Evolutionary conservation across 2,329 filamentous ascomycete species (phyloP), one percentile per base, ranked within the genome.

Genomic region (Purpureocillium lavendulum): DNA sequence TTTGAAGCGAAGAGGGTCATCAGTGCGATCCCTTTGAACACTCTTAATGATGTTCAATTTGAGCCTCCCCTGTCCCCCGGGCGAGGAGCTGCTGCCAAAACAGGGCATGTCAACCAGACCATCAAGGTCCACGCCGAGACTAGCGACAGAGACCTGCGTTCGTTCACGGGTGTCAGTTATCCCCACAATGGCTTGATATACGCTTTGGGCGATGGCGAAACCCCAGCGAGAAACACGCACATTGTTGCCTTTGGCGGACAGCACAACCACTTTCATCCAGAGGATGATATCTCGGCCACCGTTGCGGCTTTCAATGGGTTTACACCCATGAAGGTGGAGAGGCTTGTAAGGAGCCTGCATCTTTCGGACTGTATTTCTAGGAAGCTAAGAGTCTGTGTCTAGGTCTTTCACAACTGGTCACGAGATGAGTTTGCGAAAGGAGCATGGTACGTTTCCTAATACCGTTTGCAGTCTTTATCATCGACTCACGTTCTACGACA

Each of bases 381-480:
- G 4, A 7, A 5, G 31, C 31, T 33, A 33, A 33, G 10, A 11
- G 10, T 11, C 14, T 16, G 6, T 15, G 15, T 12, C 2, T n/a
- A 51, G 55, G 62, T 70, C 0, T 71, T 69, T 31, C 67, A 72
- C 35, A 69, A 71, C 40, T 72, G 68, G 69, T 59, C 53, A 8
- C 64, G 62, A 34, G 68, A 72, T 33, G 59, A 66, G 21, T 71
- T 63, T 38, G 60, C 67, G 0, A 65, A 69, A 40, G 66, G 67
- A 2, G 66, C 64, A 4, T 66, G 56, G 54, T 56, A 45, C 42
- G 52, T 33, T n/a, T n/a, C 21, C 21, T 26, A 5, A 26, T 10
- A 6, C 21, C 6, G 21, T 10, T 5, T 10, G 21, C 21, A 10
- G 21, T 26, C 21, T 26, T 10, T 26, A 10, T n/a, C 21, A 26